Conservation (phyloP, 257 asterid species). For the Salvia splendens region DNA sequence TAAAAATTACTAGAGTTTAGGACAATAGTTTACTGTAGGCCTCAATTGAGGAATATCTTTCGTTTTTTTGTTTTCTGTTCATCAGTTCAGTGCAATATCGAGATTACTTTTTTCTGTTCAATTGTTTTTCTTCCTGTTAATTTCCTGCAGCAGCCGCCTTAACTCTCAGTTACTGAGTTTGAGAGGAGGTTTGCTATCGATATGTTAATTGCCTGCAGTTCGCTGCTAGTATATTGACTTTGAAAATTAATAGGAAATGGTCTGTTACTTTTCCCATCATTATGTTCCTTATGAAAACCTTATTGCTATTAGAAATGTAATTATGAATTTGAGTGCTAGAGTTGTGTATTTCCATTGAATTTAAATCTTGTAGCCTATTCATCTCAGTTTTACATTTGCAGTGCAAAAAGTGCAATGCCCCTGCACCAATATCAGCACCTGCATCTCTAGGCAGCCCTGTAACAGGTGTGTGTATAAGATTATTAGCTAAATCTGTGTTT, state of each 20-base stretch:
- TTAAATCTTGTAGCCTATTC: constrained; percentile 18
- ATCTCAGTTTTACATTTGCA: constrained; percentile 46
- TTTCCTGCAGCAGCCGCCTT: too few species aligned
- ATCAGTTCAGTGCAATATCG: too few species aligned
- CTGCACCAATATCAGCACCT: constrained; percentile 50
- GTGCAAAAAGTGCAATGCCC: constrained; percentile 87
- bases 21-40: too few species aligned
- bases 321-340: constrained; percentile 20
- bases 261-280: constrained; percentile 2
- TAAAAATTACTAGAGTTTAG: too few species aligned
- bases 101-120: too few species aligned
- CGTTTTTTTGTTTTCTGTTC: too few species aligned
- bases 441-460: constrained; percentile 59
- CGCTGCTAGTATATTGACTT: constrained; percentile 12
- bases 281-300: constrained; percentile 12
- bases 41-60: too few species aligned
- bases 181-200: constrained; percentile 14
- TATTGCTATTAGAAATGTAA: constrained; percentile 13
- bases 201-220: constrained; percentile 1
- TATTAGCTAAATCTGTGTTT: constrained; percentile 20
- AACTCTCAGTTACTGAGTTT: constrained; percentile 3
- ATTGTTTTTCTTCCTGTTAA: too few species aligned
- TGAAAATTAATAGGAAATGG: constrained; percentile 2
- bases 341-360: not conserved
- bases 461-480: constrained; percentile 50